phyloP scores from a whole-genome alignment of 352 stramenopile genomes.

The Phytophthora parvispora region DNA sequence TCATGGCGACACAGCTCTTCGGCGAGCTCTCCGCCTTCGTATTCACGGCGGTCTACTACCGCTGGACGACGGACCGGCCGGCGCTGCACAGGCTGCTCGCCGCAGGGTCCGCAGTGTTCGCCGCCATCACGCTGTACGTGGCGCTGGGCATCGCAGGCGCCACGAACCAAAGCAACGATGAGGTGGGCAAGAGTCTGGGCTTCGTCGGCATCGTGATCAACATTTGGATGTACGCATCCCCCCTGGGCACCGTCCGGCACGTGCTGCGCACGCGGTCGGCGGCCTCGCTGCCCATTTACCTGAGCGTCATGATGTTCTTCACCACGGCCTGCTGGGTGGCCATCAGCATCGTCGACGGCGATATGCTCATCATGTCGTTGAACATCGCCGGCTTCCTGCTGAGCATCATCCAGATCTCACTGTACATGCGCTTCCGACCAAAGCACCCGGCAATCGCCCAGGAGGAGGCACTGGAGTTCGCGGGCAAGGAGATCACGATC shows the following conservation, averaged over 20 bases:
- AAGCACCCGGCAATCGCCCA: slow-evolving; percentile 1
- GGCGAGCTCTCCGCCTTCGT: slow-evolving; percentile 24
- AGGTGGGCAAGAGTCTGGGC: slow-evolving; percentile 41
- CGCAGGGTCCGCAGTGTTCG: slow-evolving; percentile 7
- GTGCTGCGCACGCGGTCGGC: slow-evolving; percentile 27
- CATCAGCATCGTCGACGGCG: slow-evolving; percentile 25
- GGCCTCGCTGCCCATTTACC: slow-evolving; percentile 35
- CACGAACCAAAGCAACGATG: slow-evolving; percentile 38
- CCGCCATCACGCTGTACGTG: slow-evolving; percentile 41
- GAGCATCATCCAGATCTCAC: slow-evolving; percentile 34
- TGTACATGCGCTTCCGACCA: slow-evolving; percentile 34
- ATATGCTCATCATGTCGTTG: slow-evolving; percentile 43
- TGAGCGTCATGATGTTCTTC: slow-evolving; percentile 35
- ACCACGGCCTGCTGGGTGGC: slow-evolving; percentile 32
- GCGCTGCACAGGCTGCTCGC: slow-evolving; percentile 16
- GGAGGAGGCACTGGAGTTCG: slow-evolving; percentile 21
- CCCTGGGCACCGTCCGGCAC: slow-evolving; percentile 28
- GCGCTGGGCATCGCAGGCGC: slow-evolving; percentile 36
- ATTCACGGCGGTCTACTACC: slow-evolving; percentile 34
- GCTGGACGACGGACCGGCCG: slow-evolving; percentile 19
- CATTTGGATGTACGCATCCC: slow-evolving; percentile 42
- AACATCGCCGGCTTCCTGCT: slow-evolving; percentile 34
- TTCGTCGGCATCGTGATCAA: slow-evolving; percentile 38
- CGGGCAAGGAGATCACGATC: slow-evolving; percentile 24
- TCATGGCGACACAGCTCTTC: slow-evolving; percentile 35